Percentiles rank a stretch among this genome's conserved stretches.
Evolutionary conservation across 2,329 filamentous ascomycete species (phyloP).

Genomic region (Tolypocladium tundrense): DNA sequence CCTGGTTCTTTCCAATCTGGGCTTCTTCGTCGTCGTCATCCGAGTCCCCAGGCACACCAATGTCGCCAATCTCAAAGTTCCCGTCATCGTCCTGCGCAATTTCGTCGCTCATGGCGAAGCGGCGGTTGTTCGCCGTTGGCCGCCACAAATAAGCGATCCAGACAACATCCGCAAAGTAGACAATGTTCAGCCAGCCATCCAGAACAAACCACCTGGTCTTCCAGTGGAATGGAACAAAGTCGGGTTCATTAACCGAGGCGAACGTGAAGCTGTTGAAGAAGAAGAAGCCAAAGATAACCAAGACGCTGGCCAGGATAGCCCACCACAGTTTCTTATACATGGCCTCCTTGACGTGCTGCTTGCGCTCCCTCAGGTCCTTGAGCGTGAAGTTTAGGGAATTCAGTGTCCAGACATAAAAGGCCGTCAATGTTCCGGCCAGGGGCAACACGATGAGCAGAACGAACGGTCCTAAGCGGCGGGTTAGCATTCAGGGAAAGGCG

Average conservation of each 20-base stretch:
- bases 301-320: slow-evolving; percentile 84
- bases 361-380: slow-evolving; percentile 89
- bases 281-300: slow-evolving; percentile 97
- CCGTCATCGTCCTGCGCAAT: slow-evolving; percentile 97
- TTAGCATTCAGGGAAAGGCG: slow-evolving; percentile 9
- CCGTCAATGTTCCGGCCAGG: slow-evolving; percentile 81
- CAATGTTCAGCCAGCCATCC: slow-evolving; percentile 93
- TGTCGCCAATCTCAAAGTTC: slow-evolving; percentile 84
- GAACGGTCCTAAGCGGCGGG: slow-evolving; percentile 52
- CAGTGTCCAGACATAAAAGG: slow-evolving; percentile 97
- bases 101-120: slow-evolving; percentile 99
- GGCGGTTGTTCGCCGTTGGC: slow-evolving; percentile 89
- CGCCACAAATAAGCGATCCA: slow-evolving; percentile 96
- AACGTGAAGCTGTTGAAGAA: slow-evolving; percentile 97
- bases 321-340: slow-evolving; percentile 99
- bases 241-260: slow-evolving; percentile 70
- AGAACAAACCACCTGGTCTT: slow-evolving; percentile 95
- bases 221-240: slow-evolving; percentile 96
- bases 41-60: slow-evolving; percentile 63
- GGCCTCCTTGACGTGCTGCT: slow-evolving; percentile 81
- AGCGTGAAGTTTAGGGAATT: slow-evolving; percentile 92
- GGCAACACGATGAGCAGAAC: slow-evolving; percentile 90
- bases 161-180: slow-evolving; percentile 87
- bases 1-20: slow-evolving; percentile 28
- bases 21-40: slow-evolving; percentile 46